A percentile compares a stretch with the other conserved stretches of the same genome.
Evolutionary conservation across 805 yeast species (phyloP).

Genomic region (Metschnikowia similis): DNA sequence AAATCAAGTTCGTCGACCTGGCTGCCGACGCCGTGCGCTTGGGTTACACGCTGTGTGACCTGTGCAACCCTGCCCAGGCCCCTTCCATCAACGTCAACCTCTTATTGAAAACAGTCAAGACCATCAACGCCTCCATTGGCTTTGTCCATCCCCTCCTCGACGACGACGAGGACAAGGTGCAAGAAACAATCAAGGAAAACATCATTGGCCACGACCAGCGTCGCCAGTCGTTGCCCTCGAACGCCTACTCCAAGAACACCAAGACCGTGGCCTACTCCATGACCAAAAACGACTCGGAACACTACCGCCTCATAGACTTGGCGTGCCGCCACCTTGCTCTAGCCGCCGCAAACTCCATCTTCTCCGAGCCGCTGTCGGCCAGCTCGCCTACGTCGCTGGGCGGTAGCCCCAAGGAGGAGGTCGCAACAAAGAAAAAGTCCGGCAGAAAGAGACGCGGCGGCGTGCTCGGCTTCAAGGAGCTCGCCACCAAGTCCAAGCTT

Average conservation of each 20-base stretch:
- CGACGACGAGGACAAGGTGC: constrained; percentile 40
- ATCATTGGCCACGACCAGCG: constrained; percentile 24
- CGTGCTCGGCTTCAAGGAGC: constrained; percentile 77
- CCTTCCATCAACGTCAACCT: constrained; percentile 46
- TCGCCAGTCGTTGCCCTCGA: constrained; percentile 29
- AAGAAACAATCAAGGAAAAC: constrained; percentile 33
- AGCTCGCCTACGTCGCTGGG: constrained; percentile 13
- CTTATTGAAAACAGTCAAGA: constrained; percentile 46
- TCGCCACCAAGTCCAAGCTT: constrained; percentile 77
- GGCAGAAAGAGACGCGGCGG: constrained; percentile 64
- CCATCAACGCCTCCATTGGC: constrained; percentile 55
- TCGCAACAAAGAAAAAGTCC: constrained; percentile 8
- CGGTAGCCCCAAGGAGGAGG: constrained; percentile 20
- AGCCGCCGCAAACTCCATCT: constrained; percentile 58
- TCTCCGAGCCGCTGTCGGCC: constrained; percentile 11
- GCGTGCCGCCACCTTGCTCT: constrained; percentile 82
- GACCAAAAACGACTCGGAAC: constrained; percentile 63
- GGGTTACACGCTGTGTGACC: constrained; percentile 50
- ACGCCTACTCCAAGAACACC: constrained; percentile 14
- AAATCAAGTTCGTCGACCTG: constrained; percentile 42
- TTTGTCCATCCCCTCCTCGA: constrained; percentile 49
- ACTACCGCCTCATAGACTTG: constrained; percentile 62
- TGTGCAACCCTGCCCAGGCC: constrained; percentile 49
- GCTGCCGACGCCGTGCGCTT: constrained; percentile 38
- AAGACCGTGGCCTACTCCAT: constrained; percentile 18